Conservation (phyloP, 1,284 basidiomycete genomes). For the Papiliotrema flavescens region DNA sequence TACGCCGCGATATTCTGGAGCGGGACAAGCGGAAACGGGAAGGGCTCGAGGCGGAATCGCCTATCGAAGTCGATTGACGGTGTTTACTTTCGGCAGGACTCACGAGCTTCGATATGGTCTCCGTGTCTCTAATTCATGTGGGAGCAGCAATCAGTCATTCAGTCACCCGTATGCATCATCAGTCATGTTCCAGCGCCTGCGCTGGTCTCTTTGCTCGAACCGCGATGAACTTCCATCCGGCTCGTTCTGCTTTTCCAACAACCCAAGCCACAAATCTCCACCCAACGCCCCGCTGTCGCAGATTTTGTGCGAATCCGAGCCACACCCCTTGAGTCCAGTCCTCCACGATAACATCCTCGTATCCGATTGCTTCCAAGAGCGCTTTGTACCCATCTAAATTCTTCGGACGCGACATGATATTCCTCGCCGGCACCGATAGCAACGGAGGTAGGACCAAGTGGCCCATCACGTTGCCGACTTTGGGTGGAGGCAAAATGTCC, state of each 20-base stretch:
- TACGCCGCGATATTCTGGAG: slow-evolving; percentile 37
- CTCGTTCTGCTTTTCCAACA: slow-evolving; percentile 48
- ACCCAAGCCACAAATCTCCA: slow-evolving; percentile 50
- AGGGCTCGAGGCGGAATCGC: slow-evolving; percentile 21
- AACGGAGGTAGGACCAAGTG: slow-evolving; percentile 33
- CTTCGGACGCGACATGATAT: slow-evolving; percentile 49
- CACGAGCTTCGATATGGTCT: no score
- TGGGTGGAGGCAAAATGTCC: slow-evolving; percentile 54
- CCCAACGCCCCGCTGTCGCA: slow-evolving; percentile 50
- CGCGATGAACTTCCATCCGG: slow-evolving; percentile 59
- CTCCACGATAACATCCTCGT: slow-evolving; percentile 56
- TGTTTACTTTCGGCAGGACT: neutral
- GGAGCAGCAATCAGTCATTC: no score
- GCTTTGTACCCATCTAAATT: slow-evolving; percentile 53
- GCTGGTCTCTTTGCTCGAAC: slow-evolving; percentile 49
- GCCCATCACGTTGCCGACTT: slow-evolving; percentile 11
- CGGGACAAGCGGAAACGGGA: slow-evolving; percentile 23
- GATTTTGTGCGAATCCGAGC: slow-evolving; percentile 57
- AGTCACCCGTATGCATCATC: neutral
- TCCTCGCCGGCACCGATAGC: slow-evolving; percentile 55
- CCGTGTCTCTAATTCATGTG: no score
- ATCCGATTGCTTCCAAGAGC: slow-evolving; percentile 57
- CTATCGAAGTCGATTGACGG: slow-evolving; percentile 38
- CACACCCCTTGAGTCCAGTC: slow-evolving; percentile 63
- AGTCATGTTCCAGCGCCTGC: neutral